Conservation (phyloP, 2,329 filamentous ascomycete species). For the Colletotrichum cordylinicola region DNA sequence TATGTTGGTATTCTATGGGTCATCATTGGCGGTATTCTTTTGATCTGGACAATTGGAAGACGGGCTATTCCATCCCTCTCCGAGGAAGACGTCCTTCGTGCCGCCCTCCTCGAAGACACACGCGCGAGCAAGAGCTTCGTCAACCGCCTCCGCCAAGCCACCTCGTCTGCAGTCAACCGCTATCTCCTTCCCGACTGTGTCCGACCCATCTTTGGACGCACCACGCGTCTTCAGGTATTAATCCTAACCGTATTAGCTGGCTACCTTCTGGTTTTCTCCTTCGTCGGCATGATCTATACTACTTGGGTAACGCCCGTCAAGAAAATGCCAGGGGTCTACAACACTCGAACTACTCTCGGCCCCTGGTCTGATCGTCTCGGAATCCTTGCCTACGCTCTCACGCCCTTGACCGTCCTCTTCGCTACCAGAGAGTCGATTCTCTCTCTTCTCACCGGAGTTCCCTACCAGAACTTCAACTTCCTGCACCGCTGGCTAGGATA, state of each 20-base stretch:
- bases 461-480: slow-evolving; percentile 80
- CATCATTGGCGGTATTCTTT: slow-evolving; percentile 48
- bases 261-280: slow-evolving; percentile 73
- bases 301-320: slow-evolving; percentile 75
- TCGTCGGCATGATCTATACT: slow-evolving; percentile 71
- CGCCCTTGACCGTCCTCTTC: slow-evolving; percentile 72
- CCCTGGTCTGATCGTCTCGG: slow-evolving; percentile 76
- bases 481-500: slow-evolving; percentile 79
- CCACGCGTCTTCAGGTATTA: slow-evolving; percentile 71
- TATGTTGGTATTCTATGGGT: slow-evolving; percentile 58
- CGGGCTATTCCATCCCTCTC: slow-evolving; percentile 23
- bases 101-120: slow-evolving; percentile 2
- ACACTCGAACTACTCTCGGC: slow-evolving; percentile 70
- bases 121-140: slow-evolving; percentile 4
- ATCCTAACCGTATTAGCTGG: slow-evolving; percentile 61
- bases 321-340: slow-evolving; percentile 57
- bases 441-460: slow-evolving; percentile 72
- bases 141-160: slow-evolving; percentile 38
- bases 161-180: slow-evolving; percentile 32
- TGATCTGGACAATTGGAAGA: slow-evolving; percentile 45
- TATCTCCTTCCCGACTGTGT: slow-evolving; percentile 68
- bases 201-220: slow-evolving; percentile 69
- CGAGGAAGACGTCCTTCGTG: slow-evolving; percentile 15
- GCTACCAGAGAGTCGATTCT: slow-evolving; percentile 73
- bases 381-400: slow-evolving; percentile 75